These are phyloP conservation scores for Blastosporella zonata DNA, from an alignment of 1,284 basidiomycete genomes.

Conservation along the genomic window DNA sequence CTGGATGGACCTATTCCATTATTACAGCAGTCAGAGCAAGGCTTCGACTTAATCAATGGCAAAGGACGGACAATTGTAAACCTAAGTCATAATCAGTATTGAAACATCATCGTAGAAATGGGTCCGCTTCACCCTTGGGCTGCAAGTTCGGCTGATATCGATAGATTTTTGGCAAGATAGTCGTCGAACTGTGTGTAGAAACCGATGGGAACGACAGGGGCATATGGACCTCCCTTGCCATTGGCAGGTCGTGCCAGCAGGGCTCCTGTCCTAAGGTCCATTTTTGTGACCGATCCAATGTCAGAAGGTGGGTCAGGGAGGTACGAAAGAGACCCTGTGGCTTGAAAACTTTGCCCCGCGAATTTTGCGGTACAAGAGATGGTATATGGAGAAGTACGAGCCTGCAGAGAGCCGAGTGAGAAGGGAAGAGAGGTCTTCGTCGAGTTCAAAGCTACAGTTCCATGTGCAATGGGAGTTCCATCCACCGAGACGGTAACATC, in stretches of 20 bases:
- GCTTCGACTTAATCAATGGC: background rate
- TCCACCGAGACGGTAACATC: slow-evolving; percentile 30
- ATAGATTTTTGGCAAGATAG: slow-evolving; percentile 57
- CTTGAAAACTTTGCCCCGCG: slow-evolving; percentile 43
- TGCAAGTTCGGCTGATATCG: slow-evolving; percentile 54
- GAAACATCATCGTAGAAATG: background rate
- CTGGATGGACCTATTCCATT: slow-evolving; percentile 50
- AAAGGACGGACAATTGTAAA: slow-evolving; percentile 30
- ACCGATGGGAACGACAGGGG: slow-evolving; percentile 66
- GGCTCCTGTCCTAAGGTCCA: slow-evolving; percentile 68
- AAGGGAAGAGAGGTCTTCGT: slow-evolving; percentile 50
- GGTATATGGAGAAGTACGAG: slow-evolving; percentile 44
- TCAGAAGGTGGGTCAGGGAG: slow-evolving; percentile 52
- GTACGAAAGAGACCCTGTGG: slow-evolving; percentile 48
- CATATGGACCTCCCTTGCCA: slow-evolving; percentile 48
- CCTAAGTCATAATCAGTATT: slow-evolving; percentile 21
- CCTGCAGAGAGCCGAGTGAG: slow-evolving; percentile 43
- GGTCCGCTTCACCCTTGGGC: slow-evolving; percentile 52
- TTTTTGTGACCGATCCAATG: slow-evolving; percentile 57
- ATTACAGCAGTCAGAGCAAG: background rate
- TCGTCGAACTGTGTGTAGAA: slow-evolving; percentile 68
- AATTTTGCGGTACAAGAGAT: slow-evolving; percentile 50
- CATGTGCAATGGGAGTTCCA: slow-evolving; percentile 40
- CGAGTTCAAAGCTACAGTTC: slow-evolving; percentile 50
- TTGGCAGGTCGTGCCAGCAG: slow-evolving; percentile 53